Evolutionary conservation across 176 grass and related monocot species (phyloP).

Genomic region (Alopecurus myosuroides): DNA sequence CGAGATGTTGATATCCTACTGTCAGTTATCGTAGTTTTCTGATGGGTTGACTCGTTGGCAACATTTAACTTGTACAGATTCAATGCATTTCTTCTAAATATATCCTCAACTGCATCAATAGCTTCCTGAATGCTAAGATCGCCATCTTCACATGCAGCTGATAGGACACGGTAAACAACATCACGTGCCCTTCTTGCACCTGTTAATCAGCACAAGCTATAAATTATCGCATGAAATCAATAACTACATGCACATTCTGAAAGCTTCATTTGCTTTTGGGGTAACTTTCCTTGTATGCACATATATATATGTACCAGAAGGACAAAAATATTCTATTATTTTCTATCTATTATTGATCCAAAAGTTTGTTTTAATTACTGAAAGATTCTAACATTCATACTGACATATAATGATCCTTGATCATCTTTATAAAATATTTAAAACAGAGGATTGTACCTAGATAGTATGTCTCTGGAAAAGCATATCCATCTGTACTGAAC

Average conservation of each 20-base stretch:
- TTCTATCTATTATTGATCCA: constrained; percentile 6
- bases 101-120: constrained; percentile 65
- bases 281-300: not conserved
- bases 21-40: constrained; percentile 17
- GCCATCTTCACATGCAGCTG: constrained; percentile 80
- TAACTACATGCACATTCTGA: not conserved
- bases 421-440: constrained; percentile 10
- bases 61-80: constrained; percentile 73
- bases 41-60: constrained; percentile 34
- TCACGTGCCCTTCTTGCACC: constrained; percentile 81
- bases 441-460: constrained; percentile 54
- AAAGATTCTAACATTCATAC: not conserved
- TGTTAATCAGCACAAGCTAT: constrained; percentile 19
- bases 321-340: not conserved
- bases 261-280: not conserved
- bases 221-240: constrained; percentile 29
- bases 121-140: constrained; percentile 85
- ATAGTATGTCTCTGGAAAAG: constrained; percentile 97
- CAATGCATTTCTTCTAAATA: constrained; percentile 87
- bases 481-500: constrained; percentile 97
- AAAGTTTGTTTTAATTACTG: constrained; percentile 7
- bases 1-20: constrained; percentile 26
- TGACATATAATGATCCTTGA: not conserved
- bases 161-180: constrained; percentile 68
- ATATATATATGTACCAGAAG: not conserved